Base-by-base conservation (phyloP, 2,329 filamentous ascomycete species). In the Aspergillus udagawae region DNA sequence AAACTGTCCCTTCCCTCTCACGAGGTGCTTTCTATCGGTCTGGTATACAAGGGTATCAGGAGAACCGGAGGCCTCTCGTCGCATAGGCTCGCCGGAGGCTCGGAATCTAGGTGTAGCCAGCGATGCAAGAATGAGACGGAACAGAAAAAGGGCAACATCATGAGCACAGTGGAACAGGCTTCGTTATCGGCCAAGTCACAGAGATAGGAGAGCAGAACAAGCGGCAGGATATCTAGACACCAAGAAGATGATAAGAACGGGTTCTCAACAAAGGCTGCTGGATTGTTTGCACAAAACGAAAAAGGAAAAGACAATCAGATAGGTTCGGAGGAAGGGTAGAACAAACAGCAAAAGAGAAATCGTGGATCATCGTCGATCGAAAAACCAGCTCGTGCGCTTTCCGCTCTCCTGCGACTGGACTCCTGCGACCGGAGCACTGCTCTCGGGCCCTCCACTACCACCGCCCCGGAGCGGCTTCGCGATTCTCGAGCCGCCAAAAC, bases 391-490 rank as follows among this genome's bases (percentile, higher is more conserved):
- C 56, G 81, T 91, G 52, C 81, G 85, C 58, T 87, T 92, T 66
- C 81, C 84, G 1, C 87, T 83, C 42, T 89, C 86, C 65, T 88
- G 90, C 27, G 87, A 90, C 73, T 88, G 88, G 59, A 89, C 79
- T 29, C 69, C 71, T 38, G 75, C 72, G 51, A 74, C 62, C 32
- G 73, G 71, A 44, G 67, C 68, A 53, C 70, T 71, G 60, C 73
- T 74, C 53, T 69, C 67, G 20, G 65, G 65, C 44, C 68, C 69
- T 35, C 68, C 70, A 29, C 68, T 70, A 29, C 73, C 74, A 48
- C 73, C 73, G 38, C 85, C 84, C 48, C 85, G 80, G 4, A 88
- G 78, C 20, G 85, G 85, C 71, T 88, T 88, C 47, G 85, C 85
- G 66, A 88, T 87, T 59, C 85, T 74, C 10, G 82, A 77, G 52